Conservation (phyloP, 2,329 filamentous ascomycete genomes). For the Dactylellina leptospora region DNA sequence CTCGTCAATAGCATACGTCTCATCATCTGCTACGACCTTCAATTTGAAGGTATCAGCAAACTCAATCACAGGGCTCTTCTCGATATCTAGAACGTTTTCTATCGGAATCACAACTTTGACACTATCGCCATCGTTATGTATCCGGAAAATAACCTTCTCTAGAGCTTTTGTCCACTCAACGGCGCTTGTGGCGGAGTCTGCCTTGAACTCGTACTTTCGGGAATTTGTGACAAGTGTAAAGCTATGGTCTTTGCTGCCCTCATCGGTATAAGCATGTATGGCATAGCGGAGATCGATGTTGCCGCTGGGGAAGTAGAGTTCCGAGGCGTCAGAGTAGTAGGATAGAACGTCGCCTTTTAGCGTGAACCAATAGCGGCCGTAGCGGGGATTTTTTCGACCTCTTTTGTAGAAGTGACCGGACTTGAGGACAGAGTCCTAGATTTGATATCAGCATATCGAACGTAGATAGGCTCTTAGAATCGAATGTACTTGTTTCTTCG, state of each 20-base stretch:
- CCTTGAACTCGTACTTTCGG: slow-evolving; percentile 84
- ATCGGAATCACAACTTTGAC: slow-evolving; percentile 95
- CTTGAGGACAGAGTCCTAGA: slow-evolving; percentile 76
- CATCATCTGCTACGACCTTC: slow-evolving; percentile 88
- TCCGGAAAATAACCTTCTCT: slow-evolving; percentile 92
- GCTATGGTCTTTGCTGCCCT: slow-evolving; percentile 75
- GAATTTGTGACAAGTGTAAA: slow-evolving; percentile 85
- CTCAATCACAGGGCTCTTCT: slow-evolving; percentile 88
- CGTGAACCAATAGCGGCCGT: slow-evolving; percentile 90
- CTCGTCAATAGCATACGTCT: slow-evolving; percentile 95
- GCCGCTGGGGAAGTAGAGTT: slow-evolving; percentile 89
- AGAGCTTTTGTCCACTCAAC: slow-evolving; percentile 96
- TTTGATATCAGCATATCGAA: slow-evolving; percentile 54
- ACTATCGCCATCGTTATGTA: slow-evolving; percentile 94
- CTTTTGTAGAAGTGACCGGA: slow-evolving; percentile 89
- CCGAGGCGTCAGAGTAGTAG: slow-evolving; percentile 83
- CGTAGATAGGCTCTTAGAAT: slow-evolving; percentile 15
- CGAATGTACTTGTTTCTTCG: slow-evolving; percentile 83
- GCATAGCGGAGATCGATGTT: slow-evolving; percentile 92
- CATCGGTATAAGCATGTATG: slow-evolving; percentile 80
- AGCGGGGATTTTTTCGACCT: slow-evolving; percentile 85
- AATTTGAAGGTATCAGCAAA: slow-evolving; percentile 95
- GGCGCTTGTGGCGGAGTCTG: slow-evolving; percentile 85
- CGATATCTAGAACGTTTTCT: slow-evolving; percentile 87
- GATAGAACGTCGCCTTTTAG: slow-evolving; percentile 90